Conservation (phyloP, 2,329 filamentous ascomycete genomes). For the Sporothrix pallida region DNA sequence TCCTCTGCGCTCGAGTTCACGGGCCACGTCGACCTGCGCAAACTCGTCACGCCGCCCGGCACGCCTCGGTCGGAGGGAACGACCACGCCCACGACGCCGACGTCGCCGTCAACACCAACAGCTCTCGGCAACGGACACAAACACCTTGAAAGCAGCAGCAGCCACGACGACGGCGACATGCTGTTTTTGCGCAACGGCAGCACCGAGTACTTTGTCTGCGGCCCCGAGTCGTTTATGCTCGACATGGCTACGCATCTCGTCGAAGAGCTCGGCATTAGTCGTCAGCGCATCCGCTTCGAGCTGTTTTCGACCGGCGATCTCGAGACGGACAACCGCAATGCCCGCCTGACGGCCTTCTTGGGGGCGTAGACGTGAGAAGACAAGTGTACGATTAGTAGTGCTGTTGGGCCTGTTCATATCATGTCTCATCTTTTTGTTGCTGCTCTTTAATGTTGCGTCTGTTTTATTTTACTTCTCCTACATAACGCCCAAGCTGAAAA, state of each 20-base stretch:
- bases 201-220: slow-evolving; percentile 62
- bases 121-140: slow-evolving; percentile 27
- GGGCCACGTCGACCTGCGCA: slow-evolving; percentile 55
- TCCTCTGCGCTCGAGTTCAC: slow-evolving; percentile 53
- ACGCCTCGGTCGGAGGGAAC: slow-evolving; percentile 26
- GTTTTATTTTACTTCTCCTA: neutral
- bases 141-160: slow-evolving; percentile 51
- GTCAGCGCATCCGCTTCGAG: slow-evolving; percentile 52
- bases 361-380: neutral
- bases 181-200: slow-evolving; percentile 53
- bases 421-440: neutral
- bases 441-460: neutral
- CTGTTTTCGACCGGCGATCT: slow-evolving; percentile 53
- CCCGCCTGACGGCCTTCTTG: slow-evolving; percentile 31
- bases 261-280: slow-evolving; percentile 48
- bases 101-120: slow-evolving; percentile 31
- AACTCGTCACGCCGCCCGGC: slow-evolving; percentile 42
- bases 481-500: neutral
- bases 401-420: neutral
- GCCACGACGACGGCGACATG: slow-evolving; percentile 46
- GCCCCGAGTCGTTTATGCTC: slow-evolving; percentile 60
- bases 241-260: slow-evolving; percentile 54
- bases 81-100: slow-evolving; percentile 20
- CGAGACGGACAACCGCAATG: slow-evolving; percentile 34
- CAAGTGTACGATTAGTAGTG: neutral